Evolutionary conservation across 805 yeast species (phyloP).

Genomic region (Candida anglica): DNA sequence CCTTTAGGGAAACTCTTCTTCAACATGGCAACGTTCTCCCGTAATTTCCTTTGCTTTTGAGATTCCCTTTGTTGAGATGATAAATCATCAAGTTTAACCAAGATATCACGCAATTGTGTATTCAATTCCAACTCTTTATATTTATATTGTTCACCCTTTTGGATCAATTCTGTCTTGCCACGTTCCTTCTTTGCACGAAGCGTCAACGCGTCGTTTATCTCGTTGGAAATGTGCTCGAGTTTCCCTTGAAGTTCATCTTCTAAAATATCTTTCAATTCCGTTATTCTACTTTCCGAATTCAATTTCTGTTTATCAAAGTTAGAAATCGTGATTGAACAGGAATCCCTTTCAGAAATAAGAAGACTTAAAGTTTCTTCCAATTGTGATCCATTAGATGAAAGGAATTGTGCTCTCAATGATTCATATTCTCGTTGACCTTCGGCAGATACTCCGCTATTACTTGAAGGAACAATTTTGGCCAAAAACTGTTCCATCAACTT

Average conservation of each 20-base stretch:
- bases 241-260: slow-evolving; percentile 35
- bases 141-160: slow-evolving; percentile 31
- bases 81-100: slow-evolving; percentile 63
- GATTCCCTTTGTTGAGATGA: slow-evolving; percentile 76
- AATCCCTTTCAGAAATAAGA: slow-evolving; percentile 41
- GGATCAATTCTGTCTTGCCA: slow-evolving; percentile 22
- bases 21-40: slow-evolving; percentile 70
- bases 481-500: slow-evolving; percentile 28
- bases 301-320: slow-evolving; percentile 28
- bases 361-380: slow-evolving; percentile 47
- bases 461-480: slow-evolving; percentile 11
- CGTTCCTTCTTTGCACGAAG: slow-evolving; percentile 22
- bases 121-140: slow-evolving; percentile 59
- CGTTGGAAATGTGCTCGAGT: slow-evolving; percentile 21
- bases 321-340: slow-evolving; percentile 24
- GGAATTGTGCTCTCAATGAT: slow-evolving; percentile 49
- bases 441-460: not conserved
- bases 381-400: slow-evolving; percentile 54
- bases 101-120: slow-evolving; percentile 55
- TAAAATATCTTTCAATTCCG: slow-evolving; percentile 32
- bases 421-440: slow-evolving; percentile 50
- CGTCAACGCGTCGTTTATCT: slow-evolving; percentile 27
- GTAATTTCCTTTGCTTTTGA: slow-evolving; percentile 58
- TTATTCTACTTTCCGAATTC: slow-evolving; percentile 34
- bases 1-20: slow-evolving; percentile 66